phyloP scores from a whole-genome alignment of 1,284 basidiomycete species.

The Caloboletus inedulis region DNA sequence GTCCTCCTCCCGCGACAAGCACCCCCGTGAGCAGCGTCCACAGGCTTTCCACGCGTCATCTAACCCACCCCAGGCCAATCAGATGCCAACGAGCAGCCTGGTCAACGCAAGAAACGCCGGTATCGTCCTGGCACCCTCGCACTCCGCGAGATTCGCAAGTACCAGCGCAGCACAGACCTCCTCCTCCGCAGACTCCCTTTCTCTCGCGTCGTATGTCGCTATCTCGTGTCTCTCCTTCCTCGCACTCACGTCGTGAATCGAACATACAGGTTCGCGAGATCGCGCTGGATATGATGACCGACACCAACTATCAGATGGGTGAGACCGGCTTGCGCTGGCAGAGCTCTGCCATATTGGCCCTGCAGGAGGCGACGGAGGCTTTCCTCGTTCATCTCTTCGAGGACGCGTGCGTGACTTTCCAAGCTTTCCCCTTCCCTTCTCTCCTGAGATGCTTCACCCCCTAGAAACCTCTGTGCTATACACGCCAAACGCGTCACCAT shows the following conservation, averaged over 20 bases:
- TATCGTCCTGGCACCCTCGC: constrained; percentile 88
- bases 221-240: background rate
- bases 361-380: constrained; percentile 95
- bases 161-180: constrained; percentile 90
- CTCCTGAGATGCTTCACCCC: constrained; percentile 7
- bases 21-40: constrained; percentile 20
- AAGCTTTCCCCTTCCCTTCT: background rate
- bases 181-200: constrained; percentile 88
- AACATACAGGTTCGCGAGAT: constrained; percentile 86
- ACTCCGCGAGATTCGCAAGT: constrained; percentile 87
- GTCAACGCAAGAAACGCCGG: constrained; percentile 51
- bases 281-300: constrained; percentile 80
- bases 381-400: constrained; percentile 94
- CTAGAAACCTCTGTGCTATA: constrained; percentile 90
- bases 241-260: constrained; percentile 1
- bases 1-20: constrained; percentile 28
- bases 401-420: constrained; percentile 73
- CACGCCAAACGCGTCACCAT: constrained; percentile 99
- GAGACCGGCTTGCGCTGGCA: constrained; percentile 82
- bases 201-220: constrained; percentile 74
- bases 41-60: constrained; percentile 3
- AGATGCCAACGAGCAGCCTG: constrained; percentile 27
- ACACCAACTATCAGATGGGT: constrained; percentile 59
- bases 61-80: constrained; percentile 18
- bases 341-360: constrained; percentile 81